Evolutionary conservation across 2,329 filamentous ascomycete genomes (phyloP), one percentile per base, ranked within the genome.

Genomic region (Penicillium corylophilum): DNA sequence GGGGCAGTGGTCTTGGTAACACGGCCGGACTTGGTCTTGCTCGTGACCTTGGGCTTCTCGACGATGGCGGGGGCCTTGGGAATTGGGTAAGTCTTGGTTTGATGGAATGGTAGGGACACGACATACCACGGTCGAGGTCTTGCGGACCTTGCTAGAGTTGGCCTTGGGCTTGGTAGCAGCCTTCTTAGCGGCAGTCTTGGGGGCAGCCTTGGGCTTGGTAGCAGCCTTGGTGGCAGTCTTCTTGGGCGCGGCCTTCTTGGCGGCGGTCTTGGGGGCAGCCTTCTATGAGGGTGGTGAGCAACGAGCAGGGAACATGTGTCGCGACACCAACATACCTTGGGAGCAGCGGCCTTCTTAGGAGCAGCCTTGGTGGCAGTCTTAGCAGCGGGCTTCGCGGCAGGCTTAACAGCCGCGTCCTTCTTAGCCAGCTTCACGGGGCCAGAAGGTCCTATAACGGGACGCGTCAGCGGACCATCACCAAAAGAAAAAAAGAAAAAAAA

Each of bases 381-480:
- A 45, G 50, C 29, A 28, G 48, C 38, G 16, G 29, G 43, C 68
- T 72, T 74, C 29, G 68, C 59, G 53, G 73, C 71, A 48, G 77
- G 71, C 72, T 80, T 73, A 43, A 71, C 66, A 57, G 66, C 65
- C 48, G 69, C 51, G 50, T 82, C 81, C 80, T 90, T 91, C 85
- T 93, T 93, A 54, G 87, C 88, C 54, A 96, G 86, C 87, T 96
- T 96, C 75, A 94, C 90, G 62, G 90, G 88, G 55, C 91, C 91
- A 59, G 91, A 96, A 54, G 90, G 82, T 66, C 88, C 88, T 91
- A 53, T 46, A 52, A 41, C 33, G 22, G 48, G 54, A 64, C 60
- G 64, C 59, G 68, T 73, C 56, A 72, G 66, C 54, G 41, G 46
- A 46, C 33, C 15, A 41, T 51, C 47, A 41, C 28, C 23, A 36